Percentiles rank a stretch among this genome's conserved stretches.
Evolutionary conservation across 78 protist genomes (phyloP).

Genomic region (Trichosphaerium sp.): DNA sequence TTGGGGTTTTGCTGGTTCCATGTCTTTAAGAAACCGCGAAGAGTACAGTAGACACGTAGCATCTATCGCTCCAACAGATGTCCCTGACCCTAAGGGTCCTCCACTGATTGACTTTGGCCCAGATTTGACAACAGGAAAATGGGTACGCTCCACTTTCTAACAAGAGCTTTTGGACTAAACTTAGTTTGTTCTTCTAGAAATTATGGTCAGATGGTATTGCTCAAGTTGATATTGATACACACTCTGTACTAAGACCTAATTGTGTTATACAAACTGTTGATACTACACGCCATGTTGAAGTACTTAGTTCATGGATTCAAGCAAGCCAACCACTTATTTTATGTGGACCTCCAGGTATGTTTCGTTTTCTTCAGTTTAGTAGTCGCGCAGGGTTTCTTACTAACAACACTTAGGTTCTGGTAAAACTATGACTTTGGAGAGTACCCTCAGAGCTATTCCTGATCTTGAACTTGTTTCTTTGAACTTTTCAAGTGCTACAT

Average conservation of each 20-base stretch:
- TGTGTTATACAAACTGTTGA: slow-evolving; percentile 93
- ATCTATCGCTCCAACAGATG: slow-evolving; percentile 19
- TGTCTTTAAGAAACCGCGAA: slow-evolving; percentile 38
- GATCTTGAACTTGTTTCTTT: slow-evolving; percentile 74
- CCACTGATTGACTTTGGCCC: slow-evolving; percentile 71
- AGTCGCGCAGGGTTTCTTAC: neutral
- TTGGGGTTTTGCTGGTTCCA: slow-evolving; percentile 87
- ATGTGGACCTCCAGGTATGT: slow-evolving; percentile 95
- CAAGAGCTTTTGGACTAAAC: neutral
- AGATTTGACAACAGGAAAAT: slow-evolving; percentile 56
- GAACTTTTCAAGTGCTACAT: slow-evolving; percentile 83
- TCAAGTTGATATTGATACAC: slow-evolving; percentile 6
- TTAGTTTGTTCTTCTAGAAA: neutral
- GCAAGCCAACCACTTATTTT: slow-evolving; percentile 79
- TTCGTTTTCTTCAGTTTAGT: neutral
- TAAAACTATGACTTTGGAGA: slow-evolving; percentile 89
- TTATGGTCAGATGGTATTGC: slow-evolving; percentile 69
- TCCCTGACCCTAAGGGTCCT: slow-evolving; percentile 17
- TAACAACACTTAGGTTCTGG: slow-evolving; percentile 39
- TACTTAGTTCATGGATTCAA: slow-evolving; percentile 73
- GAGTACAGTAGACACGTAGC: slow-evolving; percentile 41
- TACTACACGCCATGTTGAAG: slow-evolving; percentile 89
- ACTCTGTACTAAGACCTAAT: slow-evolving; percentile 64
- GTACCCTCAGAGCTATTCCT: slow-evolving; percentile 59
- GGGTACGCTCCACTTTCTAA: slow-evolving; percentile 56